Base-by-base conservation (phyloP, 2,329 filamentous ascomycete genomes). In the Botrytis aclada region DNA sequence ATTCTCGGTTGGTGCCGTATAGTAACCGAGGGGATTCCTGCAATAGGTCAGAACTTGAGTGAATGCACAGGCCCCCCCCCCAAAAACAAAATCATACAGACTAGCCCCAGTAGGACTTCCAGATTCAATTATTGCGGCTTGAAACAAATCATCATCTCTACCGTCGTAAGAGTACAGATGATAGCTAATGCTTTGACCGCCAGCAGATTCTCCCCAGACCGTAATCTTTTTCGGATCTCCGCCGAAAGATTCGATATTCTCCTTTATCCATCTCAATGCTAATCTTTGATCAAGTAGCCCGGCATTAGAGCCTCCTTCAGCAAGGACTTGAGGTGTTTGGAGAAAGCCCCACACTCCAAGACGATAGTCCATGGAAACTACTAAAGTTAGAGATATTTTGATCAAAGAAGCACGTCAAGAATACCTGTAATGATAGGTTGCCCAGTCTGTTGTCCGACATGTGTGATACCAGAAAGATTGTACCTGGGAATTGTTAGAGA, bases 281-380 rank as follows among this genome's bases (percentile, higher is more conserved):
- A 86, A 78, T 74, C 86, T 84, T 81, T 91, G 89, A 77, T 92
- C 90, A 74, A 85, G 83, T 62, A 92, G 81, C 2, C 91, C 91
- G 18, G 90, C 82, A 75, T 93, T 93, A 74, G 93, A 93, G 69
- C 89, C 82, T 51, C 87, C 77, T 73, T 87, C 76, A 16, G 81
- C 81, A 2, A 85, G 83, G 20, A 88, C 83, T 72, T 87, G 76
- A 12, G 82, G 81, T 89, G 87, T 89, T 39, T 87, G 85, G 61
- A 93, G 81, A 81, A 94, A 94, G 0, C 92, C 92, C 78, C 93
- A 83, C 2, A 88, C 86, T 3, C 88, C 88, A 51, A 92, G 85
- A 6, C 91, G 85, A 80, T 92, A 89, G 80, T 87, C 87, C 78
- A 90, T 85, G 78, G 84, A 87, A 61, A 90, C 72, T 82, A 56